These are phyloP conservation scores for Hyphopichia fennica DNA, from an alignment of 1,139 yeast species.

Conservation along the genomic window DNA sequence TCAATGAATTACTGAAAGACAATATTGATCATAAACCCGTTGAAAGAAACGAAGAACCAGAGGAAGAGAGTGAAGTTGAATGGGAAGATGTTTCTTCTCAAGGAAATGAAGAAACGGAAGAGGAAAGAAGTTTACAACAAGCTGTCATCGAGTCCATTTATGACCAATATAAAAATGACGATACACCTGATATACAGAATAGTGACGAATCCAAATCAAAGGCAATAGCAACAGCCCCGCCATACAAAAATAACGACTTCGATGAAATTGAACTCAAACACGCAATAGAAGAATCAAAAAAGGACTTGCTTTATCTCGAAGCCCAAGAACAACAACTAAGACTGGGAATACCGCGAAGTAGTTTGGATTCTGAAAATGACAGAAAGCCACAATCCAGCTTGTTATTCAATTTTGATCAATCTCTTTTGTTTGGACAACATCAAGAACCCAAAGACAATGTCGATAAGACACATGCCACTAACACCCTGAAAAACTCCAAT, in stretches of 20 bases:
- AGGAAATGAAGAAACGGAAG: slow-evolving; percentile 21
- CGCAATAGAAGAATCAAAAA: slow-evolving; percentile 49
- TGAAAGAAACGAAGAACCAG: background rate
- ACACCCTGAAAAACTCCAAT: background rate
- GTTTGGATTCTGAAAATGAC: background rate
- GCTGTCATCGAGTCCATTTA: slow-evolving; percentile 42
- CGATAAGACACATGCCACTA: too few species aligned
- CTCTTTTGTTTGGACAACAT: slow-evolving; percentile 12
- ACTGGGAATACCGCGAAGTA: background rate
- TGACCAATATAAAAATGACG: slow-evolving; percentile 20
- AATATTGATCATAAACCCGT: background rate
- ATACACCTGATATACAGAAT: background rate
- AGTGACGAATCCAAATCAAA: background rate
- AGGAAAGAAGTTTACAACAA: slow-evolving; percentile 29
- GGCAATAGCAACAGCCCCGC: background rate
- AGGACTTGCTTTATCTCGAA: slow-evolving; percentile 25
- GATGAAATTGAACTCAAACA: slow-evolving; percentile 39
- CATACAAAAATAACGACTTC: slow-evolving; percentile 6
- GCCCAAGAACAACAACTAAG: slow-evolving; percentile 14
- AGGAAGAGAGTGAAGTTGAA: slow-evolving; percentile 9
- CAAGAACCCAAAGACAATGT: background rate
- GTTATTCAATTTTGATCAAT: slow-evolving; percentile 10
- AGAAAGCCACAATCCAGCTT: background rate
- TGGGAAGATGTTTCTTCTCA: slow-evolving; percentile 17
- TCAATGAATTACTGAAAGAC: background rate